A percentile compares a stretch with the other conserved stretches of the same genome.
phyloP scores from a whole-genome alignment of 306 rosid genomes.

The Cercis canadensis region DNA sequence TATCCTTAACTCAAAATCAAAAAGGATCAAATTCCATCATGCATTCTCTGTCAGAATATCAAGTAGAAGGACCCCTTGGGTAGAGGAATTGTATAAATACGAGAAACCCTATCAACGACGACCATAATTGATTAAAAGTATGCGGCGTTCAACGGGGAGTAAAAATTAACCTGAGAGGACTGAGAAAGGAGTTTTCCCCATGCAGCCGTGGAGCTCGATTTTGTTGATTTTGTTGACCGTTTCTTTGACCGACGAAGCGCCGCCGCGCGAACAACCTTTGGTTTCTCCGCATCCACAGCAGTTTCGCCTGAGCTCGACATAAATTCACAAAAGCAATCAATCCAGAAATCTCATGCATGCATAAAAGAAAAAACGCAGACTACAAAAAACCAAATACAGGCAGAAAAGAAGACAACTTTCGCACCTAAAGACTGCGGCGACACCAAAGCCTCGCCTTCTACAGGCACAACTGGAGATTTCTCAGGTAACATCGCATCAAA shows the following conservation, averaged over 20 bases:
- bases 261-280: slow-evolving; percentile 42
- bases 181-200: slow-evolving; percentile 98
- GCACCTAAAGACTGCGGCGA: slow-evolving; percentile 66
- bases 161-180: slow-evolving; percentile 75
- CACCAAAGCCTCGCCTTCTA: slow-evolving; percentile 60
- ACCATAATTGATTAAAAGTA: slow-evolving; percentile 11
- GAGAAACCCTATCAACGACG: neutral
- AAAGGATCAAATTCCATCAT: neutral
- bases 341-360: slow-evolving; percentile 42
- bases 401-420: slow-evolving; percentile 8
- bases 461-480: slow-evolving; percentile 55
- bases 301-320: slow-evolving; percentile 51
- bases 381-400: neutral
- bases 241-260: slow-evolving; percentile 56
- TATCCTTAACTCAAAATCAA: neutral
- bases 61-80: neutral
- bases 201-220: slow-evolving; percentile 49
- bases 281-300: slow-evolving; percentile 54
- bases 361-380: slow-evolving; percentile 25
- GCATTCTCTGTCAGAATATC: neutral
- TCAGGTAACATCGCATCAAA: slow-evolving; percentile 53
- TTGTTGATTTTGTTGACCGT: slow-evolving; percentile 51
- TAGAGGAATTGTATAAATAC: neutral
- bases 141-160: slow-evolving; percentile 4
- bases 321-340: slow-evolving; percentile 39